Evolutionary conservation across 2,329 filamentous ascomycete genomes (phyloP).

Genomic region (Sarocladium brachiariae): DNA sequence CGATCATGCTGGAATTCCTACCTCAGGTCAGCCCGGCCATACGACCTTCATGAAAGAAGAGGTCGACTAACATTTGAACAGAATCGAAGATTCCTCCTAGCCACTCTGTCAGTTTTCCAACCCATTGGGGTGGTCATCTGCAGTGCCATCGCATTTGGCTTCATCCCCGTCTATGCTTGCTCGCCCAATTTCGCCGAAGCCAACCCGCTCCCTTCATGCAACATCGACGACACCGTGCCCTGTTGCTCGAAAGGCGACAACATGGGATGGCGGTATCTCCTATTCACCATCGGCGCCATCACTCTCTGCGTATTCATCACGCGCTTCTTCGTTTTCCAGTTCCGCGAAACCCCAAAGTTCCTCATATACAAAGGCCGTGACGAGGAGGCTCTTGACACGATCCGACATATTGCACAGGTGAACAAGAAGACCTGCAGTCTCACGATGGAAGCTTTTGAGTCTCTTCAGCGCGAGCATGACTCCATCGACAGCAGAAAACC

Average conservation of each 20-base stretch:
- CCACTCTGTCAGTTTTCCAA: slow-evolving; percentile 47
- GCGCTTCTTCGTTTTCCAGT: slow-evolving; percentile 39
- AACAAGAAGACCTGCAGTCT: slow-evolving; percentile 29
- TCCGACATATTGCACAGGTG: slow-evolving; percentile 37
- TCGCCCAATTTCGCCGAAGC: slow-evolving; percentile 41
- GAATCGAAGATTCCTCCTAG: slow-evolving; percentile 43
- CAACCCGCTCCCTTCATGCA: slow-evolving; percentile 37
- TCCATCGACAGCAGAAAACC: slow-evolving; percentile 14
- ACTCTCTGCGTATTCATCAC: slow-evolving; percentile 36
- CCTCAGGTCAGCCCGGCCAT: slow-evolving; percentile 21
- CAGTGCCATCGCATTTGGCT: slow-evolving; percentile 44
- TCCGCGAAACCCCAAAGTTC: slow-evolving; percentile 40
- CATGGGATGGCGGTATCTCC: slow-evolving; percentile 44
- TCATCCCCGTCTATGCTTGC: slow-evolving; percentile 44
- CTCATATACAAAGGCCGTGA: slow-evolving; percentile 37
- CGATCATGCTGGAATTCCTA: slow-evolving; percentile 49
- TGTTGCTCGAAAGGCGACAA: slow-evolving; percentile 35
- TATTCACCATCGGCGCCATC: slow-evolving; percentile 37
- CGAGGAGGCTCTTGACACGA: slow-evolving; percentile 37
- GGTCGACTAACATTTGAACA: slow-evolving; percentile 21
- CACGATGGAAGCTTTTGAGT: slow-evolving; percentile 29
- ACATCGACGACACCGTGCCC: slow-evolving; percentile 17
- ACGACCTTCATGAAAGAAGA: too few species aligned
- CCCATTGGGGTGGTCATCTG: slow-evolving; percentile 47
- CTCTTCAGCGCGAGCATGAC: slow-evolving; percentile 17